Base-by-base conservation (phyloP, 495 filamentous ascomycete species). In the Annulohypoxylon bovei region DNA sequence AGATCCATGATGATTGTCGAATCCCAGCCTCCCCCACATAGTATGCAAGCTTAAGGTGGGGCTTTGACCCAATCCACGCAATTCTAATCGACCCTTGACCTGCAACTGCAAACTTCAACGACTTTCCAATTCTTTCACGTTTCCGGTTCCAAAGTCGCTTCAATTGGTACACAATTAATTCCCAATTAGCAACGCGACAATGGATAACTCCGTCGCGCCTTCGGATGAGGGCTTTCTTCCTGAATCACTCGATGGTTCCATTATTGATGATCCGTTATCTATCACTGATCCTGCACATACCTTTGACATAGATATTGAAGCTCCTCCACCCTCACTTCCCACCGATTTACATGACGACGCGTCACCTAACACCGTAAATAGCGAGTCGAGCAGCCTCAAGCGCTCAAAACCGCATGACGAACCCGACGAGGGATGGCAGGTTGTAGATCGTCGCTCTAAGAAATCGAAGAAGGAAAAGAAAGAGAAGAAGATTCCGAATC, bases 391-490 rank as follows among this genome's bases (percentile, higher is more conserved):
- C 18, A 77, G 68, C 40, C 35, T 80, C 18, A 85, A 85, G 72
- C 77, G 83, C 6, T 54, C 79, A 2, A 80, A 75, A 46, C 72
- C 81, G 27, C 77, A 83, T 50, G 82, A 83, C 39, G 77, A 76
- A 7, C 70, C 75, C 8, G 74, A 75, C 23, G 80, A 84, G 18
- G 81, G 77, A n/a, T 88, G 86, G 86, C 79, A 85, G 62, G 81
- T 75, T 7, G 83, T 88, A 23, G 67, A 75, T 14, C 60, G 57
- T 9, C 72, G 60, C 42, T 71, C 65, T 7, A 80, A 83, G 47
- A 80, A 80, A 37, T 77, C 81, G 1, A 82, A 83, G 27, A 88
- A 87, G 68, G 72, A 78, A 3, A 89, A 92, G 79, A 88, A 87
- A 72, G 73, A 77, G 6, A 89, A 92, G 79, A 93, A 90, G 77